A percentile compares a stretch with the other conserved stretches of the same genome.
Conservation (phyloP, 1,284 basidiomycete genomes). For the Cryptococcus amylolentus region DNA sequence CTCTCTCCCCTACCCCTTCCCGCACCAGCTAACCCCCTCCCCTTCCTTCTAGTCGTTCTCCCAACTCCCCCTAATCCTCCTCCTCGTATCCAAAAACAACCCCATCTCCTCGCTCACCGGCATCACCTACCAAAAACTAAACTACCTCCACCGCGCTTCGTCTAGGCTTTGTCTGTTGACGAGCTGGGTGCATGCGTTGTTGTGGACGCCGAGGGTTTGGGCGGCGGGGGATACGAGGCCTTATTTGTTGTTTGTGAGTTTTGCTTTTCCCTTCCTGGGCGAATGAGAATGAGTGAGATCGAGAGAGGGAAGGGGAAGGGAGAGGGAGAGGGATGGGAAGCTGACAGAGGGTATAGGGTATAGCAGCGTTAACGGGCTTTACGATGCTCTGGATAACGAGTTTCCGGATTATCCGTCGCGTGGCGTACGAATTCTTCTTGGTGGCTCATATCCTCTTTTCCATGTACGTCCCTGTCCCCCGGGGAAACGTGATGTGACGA, state of each 20-base stretch:
- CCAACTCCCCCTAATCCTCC: constrained; percentile 46
- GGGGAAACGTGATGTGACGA: too few species aligned
- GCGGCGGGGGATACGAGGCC: constrained; percentile 9
- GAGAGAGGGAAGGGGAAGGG: background rate
- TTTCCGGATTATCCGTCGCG: constrained; percentile 48
- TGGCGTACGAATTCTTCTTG: constrained; percentile 56
- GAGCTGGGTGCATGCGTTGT: constrained; percentile 39
- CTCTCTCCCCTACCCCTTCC: background rate
- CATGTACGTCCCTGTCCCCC: constrained; percentile 28
- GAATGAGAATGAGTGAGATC: too few species aligned
- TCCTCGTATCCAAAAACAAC: constrained; percentile 50
- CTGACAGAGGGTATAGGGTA: constrained; percentile 22
- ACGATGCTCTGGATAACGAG: constrained; percentile 53
- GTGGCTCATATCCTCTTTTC: constrained; percentile 54
- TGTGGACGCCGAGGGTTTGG: constrained; percentile 28
- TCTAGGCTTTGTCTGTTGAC: constrained; percentile 41
- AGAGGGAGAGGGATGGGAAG: background rate
- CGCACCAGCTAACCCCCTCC: background rate
- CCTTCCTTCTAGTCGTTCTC: constrained; percentile 30
- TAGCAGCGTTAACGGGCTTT: constrained; percentile 39
- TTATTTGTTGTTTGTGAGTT: constrained; percentile 28
- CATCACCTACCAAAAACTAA: constrained; percentile 51
- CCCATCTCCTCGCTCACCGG: constrained; percentile 45
- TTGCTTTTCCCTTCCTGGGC: background rate
- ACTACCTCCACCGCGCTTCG: constrained; percentile 50